phyloP scores from a whole-genome alignment of 805 yeast genomes.

The Wickerhamiella siamensis region DNA sequence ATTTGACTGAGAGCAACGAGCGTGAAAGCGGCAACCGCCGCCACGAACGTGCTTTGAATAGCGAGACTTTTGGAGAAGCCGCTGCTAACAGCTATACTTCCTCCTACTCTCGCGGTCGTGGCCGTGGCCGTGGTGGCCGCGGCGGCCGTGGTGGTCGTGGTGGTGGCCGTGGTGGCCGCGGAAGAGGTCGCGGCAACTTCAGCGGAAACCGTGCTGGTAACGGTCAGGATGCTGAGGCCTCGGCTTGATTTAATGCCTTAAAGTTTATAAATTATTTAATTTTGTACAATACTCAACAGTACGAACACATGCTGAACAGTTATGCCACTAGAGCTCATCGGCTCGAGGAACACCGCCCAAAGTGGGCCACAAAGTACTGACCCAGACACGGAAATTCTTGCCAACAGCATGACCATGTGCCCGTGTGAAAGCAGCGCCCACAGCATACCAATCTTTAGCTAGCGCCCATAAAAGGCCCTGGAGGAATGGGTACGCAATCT shows the following conservation, averaged over 20 bases:
- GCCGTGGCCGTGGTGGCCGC: slow-evolving; percentile 13
- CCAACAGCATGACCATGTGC: slow-evolving; percentile 11
- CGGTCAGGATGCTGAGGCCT: too few relatives aligned
- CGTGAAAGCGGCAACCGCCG: slow-evolving; percentile 28
- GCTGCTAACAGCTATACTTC: slow-evolving; percentile 19
- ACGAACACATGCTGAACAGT: too few relatives aligned
- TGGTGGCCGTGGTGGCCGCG: slow-evolving; percentile 7
- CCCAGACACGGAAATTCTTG: slow-evolving; percentile 4
- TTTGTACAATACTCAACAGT: too few relatives aligned
- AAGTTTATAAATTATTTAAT: too few relatives aligned
- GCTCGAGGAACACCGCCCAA: too few relatives aligned
- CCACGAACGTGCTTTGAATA: slow-evolving; percentile 55
- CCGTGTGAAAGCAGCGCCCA: slow-evolving; percentile 8
- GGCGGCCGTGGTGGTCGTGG: slow-evolving; percentile 9
- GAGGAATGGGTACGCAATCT: slow-evolving; percentile 22
- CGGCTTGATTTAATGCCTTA: too few relatives aligned
- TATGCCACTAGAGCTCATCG: too few relatives aligned
- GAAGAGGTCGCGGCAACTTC: slow-evolving; percentile 1
- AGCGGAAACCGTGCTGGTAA: too few relatives aligned
- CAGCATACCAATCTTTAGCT: slow-evolving; percentile 14
- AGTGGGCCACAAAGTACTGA: too few relatives aligned
- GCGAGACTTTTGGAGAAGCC: slow-evolving; percentile 75
- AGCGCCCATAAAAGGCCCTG: slow-evolving; percentile 27
- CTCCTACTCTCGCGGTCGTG: slow-evolving; percentile 5
- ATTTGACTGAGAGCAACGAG: slow-evolving; percentile 48